Percentiles rank a stretch among this genome's conserved stretches.
These are phyloP conservation scores for Argentina anserina DNA, from an alignment of 306 rosid species.

Conservation along the genomic window DNA sequence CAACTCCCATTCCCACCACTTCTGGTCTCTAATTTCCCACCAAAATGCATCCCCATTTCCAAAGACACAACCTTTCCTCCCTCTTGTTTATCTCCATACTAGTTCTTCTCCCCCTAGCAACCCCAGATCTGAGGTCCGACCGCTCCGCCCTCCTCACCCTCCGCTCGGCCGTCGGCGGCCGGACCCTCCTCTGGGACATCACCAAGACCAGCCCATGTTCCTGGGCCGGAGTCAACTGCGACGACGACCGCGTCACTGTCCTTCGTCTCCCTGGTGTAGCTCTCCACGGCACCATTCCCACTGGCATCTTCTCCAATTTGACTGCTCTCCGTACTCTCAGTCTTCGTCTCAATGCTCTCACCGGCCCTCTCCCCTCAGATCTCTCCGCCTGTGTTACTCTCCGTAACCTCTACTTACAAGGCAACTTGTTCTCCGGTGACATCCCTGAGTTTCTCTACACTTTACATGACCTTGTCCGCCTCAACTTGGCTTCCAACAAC, in stretches of 20 bases:
- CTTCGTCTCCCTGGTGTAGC: conserved; percentile 48
- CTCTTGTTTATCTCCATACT: conserved; percentile 1
- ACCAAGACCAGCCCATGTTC: conserved; percentile 26
- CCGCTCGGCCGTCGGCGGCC: conserved; percentile 45
- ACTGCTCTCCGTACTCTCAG: conserved; percentile 43
- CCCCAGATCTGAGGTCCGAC: conserved; percentile 48
- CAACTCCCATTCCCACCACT: neutral
- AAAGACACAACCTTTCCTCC: neutral
- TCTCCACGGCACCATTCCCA: conserved; percentile 35
- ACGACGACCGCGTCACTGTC: conserved; percentile 32
- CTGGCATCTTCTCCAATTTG: conserved; percentile 36
- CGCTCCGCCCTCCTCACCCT: conserved; percentile 38
- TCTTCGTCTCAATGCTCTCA: conserved; percentile 45
- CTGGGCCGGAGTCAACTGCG: conserved; percentile 46
- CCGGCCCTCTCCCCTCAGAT: conserved; percentile 46
- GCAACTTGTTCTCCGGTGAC: conserved; percentile 37
- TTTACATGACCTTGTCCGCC: conserved; percentile 35
- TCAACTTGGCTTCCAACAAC: conserved; percentile 43
- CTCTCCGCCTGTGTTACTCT: conserved; percentile 38
- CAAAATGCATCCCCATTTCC: conserved; percentile 26
- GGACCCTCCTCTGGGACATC: conserved; percentile 42
- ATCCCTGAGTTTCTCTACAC: conserved; percentile 33
- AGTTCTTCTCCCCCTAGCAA: conserved; percentile 17
- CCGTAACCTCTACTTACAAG: conserved; percentile 48
- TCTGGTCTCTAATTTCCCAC: neutral